These are phyloP conservation scores for Zea luxurians DNA, from an alignment of 176 grass and related monocot species.

Conservation along the genomic window DNA sequence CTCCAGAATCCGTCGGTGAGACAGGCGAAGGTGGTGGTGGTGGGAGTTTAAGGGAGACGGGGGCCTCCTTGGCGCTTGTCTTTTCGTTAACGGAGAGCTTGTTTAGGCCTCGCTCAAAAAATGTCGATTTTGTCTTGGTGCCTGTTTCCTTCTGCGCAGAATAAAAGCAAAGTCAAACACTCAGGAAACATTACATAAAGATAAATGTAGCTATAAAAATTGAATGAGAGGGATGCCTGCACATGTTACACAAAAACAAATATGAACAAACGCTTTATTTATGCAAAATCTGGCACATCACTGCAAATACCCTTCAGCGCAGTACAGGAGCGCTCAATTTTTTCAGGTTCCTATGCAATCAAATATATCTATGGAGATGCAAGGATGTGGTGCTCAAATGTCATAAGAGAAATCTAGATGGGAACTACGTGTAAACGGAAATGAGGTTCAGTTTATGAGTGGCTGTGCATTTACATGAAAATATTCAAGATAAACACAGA, in stretches of 20 bases:
- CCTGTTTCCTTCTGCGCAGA: slow-evolving; percentile 64
- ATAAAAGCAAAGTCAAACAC: slow-evolving; percentile 19
- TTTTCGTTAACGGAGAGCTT: slow-evolving; percentile 65
- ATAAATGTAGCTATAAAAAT: neutral
- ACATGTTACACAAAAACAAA: neutral
- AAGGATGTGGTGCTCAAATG: slow-evolving; percentile 16
- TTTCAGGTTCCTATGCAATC: slow-evolving; percentile 11
- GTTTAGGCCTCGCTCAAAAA: slow-evolving; percentile 83
- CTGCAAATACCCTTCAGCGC: slow-evolving; percentile 31
- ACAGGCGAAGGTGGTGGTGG: slow-evolving; percentile 68
- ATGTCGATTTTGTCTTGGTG: slow-evolving; percentile 51
- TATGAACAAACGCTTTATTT: neutral
- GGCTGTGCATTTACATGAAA: slow-evolving; percentile 12
- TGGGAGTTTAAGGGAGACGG: slow-evolving; percentile 69
- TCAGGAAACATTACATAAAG: slow-evolving; percentile 9
- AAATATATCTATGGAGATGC: neutral
- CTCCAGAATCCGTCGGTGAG: slow-evolving; percentile 51
- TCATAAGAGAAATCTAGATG: slow-evolving; percentile 9
- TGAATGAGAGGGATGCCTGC: neutral
- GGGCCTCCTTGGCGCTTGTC: slow-evolving; percentile 54
- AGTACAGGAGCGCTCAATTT: neutral
- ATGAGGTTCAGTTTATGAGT: neutral
- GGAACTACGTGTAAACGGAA: neutral
- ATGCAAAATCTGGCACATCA: neutral
- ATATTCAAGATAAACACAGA: neutral